Evolutionary conservation across 495 filamentous ascomycete genomes (phyloP).

Genomic region (Aspergillus homomorphus): DNA sequence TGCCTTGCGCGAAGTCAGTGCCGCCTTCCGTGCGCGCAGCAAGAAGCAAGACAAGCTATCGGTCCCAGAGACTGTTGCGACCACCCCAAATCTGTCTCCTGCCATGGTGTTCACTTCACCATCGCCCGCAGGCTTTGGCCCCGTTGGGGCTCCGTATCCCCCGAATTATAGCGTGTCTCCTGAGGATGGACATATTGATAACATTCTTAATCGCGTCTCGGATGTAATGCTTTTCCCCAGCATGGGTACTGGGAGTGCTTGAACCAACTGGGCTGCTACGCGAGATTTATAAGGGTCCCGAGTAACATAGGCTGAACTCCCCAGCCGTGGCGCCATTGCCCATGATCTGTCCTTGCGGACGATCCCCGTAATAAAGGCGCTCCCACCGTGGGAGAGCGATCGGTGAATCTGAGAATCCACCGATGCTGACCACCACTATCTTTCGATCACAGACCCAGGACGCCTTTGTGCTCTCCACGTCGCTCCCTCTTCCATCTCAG

Average conservation of each 20-base stretch:
- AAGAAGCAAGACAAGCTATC: conserved; percentile 11
- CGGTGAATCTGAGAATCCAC: neutral
- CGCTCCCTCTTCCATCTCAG: neutral
- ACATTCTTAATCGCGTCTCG: conserved; percentile 33
- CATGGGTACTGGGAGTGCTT: conserved; percentile 26
- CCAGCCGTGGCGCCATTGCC: neutral
- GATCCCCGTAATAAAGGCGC: neutral
- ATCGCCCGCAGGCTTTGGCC: conserved; percentile 19
- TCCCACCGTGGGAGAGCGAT: conserved; percentile 1
- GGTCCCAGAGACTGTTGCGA: conserved; percentile 2
- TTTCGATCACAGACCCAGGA: neutral
- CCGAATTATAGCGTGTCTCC: conserved; percentile 7
- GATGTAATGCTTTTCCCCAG: conserved; percentile 45
- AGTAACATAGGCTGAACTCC: neutral
- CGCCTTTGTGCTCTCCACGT: neutral
- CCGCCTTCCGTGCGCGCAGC: conserved; percentile 28
- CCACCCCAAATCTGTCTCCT: conserved; percentile 17
- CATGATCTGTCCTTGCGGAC: neutral
- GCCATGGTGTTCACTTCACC: conserved; percentile 27
- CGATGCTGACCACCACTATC: neutral
- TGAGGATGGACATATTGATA: conserved; percentile 18
- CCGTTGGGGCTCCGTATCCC: conserved; percentile 15
- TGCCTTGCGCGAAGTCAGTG: conserved; percentile 39
- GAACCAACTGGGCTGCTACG: neutral
- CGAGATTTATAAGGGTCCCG: neutral